These are phyloP conservation scores for Ascochyta fabae DNA, from an alignment of 2,329 filamentous ascomycete genomes.

Conservation along the genomic window DNA sequence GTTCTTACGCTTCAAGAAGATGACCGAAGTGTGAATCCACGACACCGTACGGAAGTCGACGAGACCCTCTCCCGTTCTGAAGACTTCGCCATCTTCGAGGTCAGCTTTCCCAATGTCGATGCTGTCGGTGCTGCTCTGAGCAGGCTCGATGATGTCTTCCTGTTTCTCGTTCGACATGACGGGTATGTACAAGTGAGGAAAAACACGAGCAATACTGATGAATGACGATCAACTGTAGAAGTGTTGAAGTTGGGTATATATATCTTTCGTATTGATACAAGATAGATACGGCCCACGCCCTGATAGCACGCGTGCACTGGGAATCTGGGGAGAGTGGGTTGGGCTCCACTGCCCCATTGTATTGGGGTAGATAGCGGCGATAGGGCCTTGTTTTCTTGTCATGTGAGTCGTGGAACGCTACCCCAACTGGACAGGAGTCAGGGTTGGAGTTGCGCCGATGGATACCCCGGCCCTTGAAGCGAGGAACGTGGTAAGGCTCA, in stretches of 20 bases:
- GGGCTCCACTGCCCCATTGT: slow-evolving; percentile 24
- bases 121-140: slow-evolving; percentile 29
- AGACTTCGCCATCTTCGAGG: slow-evolving; percentile 55
- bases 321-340: slow-evolving; percentile 34
- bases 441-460: slow-evolving; percentile 8
- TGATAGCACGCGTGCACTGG: slow-evolving; percentile 22
- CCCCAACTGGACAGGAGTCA: slow-evolving; percentile 22
- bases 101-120: slow-evolving; percentile 31
- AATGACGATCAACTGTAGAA: background rate
- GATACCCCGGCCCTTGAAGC: slow-evolving; percentile 1
- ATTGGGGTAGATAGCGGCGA: slow-evolving; percentile 31
- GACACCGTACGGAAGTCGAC: slow-evolving; percentile 62
- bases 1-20: slow-evolving; percentile 57
- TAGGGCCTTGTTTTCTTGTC: slow-evolving; percentile 7
- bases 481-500: slow-evolving; percentile 7
- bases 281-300: slow-evolving; percentile 14
- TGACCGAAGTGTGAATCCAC: slow-evolving; percentile 60
- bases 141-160: slow-evolving; percentile 31
- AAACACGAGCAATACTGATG: background rate
- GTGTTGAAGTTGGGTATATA: slow-evolving; percentile 12
- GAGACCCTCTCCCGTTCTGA: slow-evolving; percentile 55
- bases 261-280: background rate
- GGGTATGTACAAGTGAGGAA: background rate
- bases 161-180: slow-evolving; percentile 37
- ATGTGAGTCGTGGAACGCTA: background rate